These are phyloP conservation scores for Phytophthora rubi DNA, from an alignment of 352 stramenopile species.

Conservation along the genomic window DNA sequence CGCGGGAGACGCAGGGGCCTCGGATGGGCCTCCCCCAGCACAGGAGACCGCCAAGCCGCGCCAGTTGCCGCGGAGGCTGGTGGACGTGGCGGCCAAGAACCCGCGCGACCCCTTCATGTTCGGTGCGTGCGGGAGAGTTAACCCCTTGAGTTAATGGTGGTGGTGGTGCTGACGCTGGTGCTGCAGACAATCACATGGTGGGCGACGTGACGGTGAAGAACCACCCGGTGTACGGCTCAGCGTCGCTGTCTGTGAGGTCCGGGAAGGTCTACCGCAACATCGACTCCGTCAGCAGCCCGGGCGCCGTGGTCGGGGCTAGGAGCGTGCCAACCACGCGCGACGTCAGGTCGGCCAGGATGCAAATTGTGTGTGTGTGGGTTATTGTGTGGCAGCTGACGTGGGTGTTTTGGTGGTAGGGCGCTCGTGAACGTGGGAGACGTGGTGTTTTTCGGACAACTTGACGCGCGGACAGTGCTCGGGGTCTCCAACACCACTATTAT, in stretches of 20 bases:
- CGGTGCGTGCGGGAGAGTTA: constrained; percentile 26
- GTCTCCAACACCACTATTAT: constrained; percentile 47
- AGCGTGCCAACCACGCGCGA: constrained; percentile 52
- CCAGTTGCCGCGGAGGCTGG: constrained; percentile 35
- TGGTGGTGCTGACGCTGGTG: background rate
- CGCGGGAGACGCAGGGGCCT: constrained; percentile 1
- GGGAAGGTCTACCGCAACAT: constrained; percentile 54
- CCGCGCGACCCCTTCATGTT: constrained; percentile 62
- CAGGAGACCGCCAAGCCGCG: constrained; percentile 11
- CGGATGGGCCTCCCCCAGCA: constrained; percentile 5
- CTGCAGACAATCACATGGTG: constrained; percentile 66
- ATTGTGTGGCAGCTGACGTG: too few relatives aligned
- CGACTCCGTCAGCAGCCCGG: constrained; percentile 39
- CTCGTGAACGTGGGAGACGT: constrained; percentile 60
- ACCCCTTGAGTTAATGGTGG: too few relatives aligned
- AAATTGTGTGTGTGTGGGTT: background rate
- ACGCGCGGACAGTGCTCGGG: constrained; percentile 57
- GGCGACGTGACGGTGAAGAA: constrained; percentile 58
- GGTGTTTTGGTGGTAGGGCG: constrained; percentile 28
- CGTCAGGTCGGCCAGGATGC: constrained; percentile 32
- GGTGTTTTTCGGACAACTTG: constrained; percentile 54
- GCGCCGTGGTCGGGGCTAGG: constrained; percentile 43
- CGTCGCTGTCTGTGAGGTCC: constrained; percentile 59
- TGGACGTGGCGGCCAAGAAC: constrained; percentile 38
- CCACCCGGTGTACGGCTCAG: constrained; percentile 63